phyloP scores from a whole-genome alignment of 2,329 filamentous ascomycete genomes.

The Nemania sp. region DNA sequence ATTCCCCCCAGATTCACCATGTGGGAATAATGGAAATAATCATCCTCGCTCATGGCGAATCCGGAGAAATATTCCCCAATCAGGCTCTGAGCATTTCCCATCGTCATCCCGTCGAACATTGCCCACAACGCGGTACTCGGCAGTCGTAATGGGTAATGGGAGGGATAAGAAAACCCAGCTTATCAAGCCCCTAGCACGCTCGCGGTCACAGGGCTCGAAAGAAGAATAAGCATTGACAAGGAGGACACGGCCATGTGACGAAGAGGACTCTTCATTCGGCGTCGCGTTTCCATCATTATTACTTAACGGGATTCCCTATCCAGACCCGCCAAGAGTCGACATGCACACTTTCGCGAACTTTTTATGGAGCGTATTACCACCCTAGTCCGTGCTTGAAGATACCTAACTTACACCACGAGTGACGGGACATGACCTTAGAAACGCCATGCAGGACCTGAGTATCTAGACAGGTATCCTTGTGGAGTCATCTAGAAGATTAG shows the following conservation, averaged over 20 bases:
- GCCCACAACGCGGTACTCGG: too few species aligned
- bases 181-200: neutral
- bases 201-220: conserved; percentile 18
- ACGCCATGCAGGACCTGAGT: conserved; percentile 4
- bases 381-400: conserved; percentile 14
- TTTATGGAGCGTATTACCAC: conserved; percentile 24
- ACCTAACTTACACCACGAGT: conserved; percentile 3
- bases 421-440: conserved; percentile 14
- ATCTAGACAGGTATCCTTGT: conserved; percentile 15
- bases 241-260: conserved; percentile 19
- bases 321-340: conserved; percentile 24
- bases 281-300: conserved; percentile 24
- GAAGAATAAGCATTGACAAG: conserved; percentile 19
- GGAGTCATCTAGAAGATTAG: conserved; percentile 9
- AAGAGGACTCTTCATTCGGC: conserved; percentile 7
- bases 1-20: conserved; percentile 8
- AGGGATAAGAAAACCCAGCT: too few species aligned
- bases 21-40: conserved; percentile 18
- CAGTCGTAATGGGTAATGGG: too few species aligned
- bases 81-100: neutral
- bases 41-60: conserved; percentile 1
- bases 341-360: conserved; percentile 9
- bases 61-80: conserved; percentile 14
- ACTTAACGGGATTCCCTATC: conserved; percentile 26
- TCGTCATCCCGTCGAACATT: neutral